These are phyloP conservation scores for Raphanus hybrid DNA, from an alignment of 441 rosid species.

Conservation along the genomic window DNA sequence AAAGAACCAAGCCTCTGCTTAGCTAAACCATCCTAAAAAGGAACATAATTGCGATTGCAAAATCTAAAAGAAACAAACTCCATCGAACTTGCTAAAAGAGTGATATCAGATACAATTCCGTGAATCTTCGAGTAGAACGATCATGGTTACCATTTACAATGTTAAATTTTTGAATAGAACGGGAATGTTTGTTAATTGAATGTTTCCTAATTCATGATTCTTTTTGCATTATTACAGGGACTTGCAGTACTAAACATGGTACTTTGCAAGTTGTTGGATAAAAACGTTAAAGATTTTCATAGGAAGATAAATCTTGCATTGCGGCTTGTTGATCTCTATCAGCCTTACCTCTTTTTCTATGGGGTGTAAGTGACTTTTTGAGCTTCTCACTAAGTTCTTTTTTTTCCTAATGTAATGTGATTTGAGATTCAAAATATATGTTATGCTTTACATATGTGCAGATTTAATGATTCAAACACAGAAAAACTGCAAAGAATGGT, in stretches of 20 bases:
- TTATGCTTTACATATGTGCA: background rate
- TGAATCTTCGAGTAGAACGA: too few relatives aligned
- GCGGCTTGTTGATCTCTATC: slow-evolving; percentile 37
- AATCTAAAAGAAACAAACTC: too few relatives aligned
- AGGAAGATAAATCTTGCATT: slow-evolving; percentile 46
- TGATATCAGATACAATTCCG: too few relatives aligned
- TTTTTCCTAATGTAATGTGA: background rate
- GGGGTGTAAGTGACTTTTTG: slow-evolving; percentile 33
- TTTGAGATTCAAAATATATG: slow-evolving; percentile 3
- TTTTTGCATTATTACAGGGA: slow-evolving; percentile 48
- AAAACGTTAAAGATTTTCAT: slow-evolving; percentile 44
- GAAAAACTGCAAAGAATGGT: slow-evolving; percentile 24
- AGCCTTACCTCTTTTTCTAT: slow-evolving; percentile 40
- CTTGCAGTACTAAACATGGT: slow-evolving; percentile 56
- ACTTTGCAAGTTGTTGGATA: slow-evolving; percentile 57
- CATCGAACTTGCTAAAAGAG: too few relatives aligned
- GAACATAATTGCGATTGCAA: too few relatives aligned
- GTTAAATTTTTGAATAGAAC: too few relatives aligned
- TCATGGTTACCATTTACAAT: too few relatives aligned
- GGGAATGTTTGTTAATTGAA: too few relatives aligned
- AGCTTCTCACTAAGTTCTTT: background rate
- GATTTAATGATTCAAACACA: slow-evolving; percentile 39
- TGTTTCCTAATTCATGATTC: background rate
- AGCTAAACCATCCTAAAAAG: too few relatives aligned
- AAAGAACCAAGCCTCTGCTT: too few relatives aligned